These are phyloP conservation scores for Helminthosporium solani DNA, from an alignment of 2,329 filamentous ascomycete genomes.

Conservation along the genomic window DNA sequence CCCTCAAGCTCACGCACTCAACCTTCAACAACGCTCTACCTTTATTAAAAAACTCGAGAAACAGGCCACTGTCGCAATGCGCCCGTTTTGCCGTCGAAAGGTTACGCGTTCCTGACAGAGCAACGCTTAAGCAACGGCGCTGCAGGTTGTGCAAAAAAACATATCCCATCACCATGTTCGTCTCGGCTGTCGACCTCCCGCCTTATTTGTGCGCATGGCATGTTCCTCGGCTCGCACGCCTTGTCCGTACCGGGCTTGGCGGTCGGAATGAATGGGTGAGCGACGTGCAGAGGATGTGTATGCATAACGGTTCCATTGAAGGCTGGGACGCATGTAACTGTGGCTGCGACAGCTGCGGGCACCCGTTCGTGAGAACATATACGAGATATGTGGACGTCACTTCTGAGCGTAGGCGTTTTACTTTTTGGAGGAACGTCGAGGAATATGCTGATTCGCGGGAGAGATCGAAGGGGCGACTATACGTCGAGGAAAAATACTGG, in stretches of 20 bases:
- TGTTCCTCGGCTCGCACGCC: constrained; percentile 27
- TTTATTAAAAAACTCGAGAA: constrained; percentile 14
- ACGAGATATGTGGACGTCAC: constrained; percentile 34
- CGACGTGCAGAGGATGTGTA: constrained; percentile 30
- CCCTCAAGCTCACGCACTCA: constrained; percentile 41
- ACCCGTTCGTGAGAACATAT: constrained; percentile 29
- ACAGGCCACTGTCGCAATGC: constrained; percentile 24
- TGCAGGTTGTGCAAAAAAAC: constrained; percentile 35
- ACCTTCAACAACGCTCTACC: constrained; percentile 32
- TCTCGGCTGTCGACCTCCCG: constrained; percentile 32
- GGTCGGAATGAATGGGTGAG: constrained; percentile 35
- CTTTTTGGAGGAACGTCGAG: constrained; percentile 25
- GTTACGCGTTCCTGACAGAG: constrained; percentile 19
- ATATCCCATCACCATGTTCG: constrained; percentile 34
- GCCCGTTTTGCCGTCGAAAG: constrained; percentile 30
- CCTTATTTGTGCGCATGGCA: constrained; percentile 38
- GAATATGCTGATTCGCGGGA: background rate
- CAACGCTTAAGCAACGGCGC: constrained; percentile 17
- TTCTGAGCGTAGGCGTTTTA: constrained; percentile 20
- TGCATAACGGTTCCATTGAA: constrained; percentile 36
- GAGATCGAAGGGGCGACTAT: constrained; percentile 15
- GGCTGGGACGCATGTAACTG: constrained; percentile 29
- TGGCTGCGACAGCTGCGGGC: constrained; percentile 34
- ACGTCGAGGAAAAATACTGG: constrained; percentile 25
- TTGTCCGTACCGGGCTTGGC: constrained; percentile 19